phyloP scores from a whole-genome alignment of 2,329 filamentous ascomycete genomes.

The Penicillium sp. region DNA sequence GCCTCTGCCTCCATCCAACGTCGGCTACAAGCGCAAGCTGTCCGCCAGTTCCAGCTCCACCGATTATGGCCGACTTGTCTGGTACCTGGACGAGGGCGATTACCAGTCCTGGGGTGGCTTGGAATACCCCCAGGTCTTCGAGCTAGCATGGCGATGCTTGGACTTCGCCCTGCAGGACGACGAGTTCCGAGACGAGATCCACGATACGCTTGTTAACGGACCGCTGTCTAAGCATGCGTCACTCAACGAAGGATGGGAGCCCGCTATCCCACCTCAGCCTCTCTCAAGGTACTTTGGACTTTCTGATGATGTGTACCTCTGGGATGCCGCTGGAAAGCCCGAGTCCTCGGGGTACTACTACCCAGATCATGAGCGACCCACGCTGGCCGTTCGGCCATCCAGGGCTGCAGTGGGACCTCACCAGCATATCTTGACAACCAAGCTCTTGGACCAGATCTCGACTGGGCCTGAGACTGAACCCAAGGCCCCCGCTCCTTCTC shows the following conservation, averaged over 20 bases:
- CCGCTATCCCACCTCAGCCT: neutral
- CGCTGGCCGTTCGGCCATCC: neutral
- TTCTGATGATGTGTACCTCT: neutral
- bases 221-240: neutral
- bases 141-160: constrained; percentile 2
- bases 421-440: neutral
- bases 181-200: neutral
- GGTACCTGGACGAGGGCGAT: constrained; percentile 4
- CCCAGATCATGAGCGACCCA: neutral
- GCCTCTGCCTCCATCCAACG: neutral
- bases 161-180: neutral
- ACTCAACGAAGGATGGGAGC: neutral
- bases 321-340: neutral
- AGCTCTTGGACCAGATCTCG: neutral
- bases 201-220: neutral
- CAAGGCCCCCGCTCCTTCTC: neutral
- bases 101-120: neutral
- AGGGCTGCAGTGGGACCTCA: neutral
- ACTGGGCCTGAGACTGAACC: neutral
- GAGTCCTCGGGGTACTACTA: neutral
- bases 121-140: neutral
- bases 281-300: neutral
- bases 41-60: neutral
- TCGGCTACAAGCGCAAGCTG: neutral
- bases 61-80: neutral